phyloP scores from a whole-genome alignment of 148 eudicot genomes.

The Vaccinium macrocarpon region DNA sequence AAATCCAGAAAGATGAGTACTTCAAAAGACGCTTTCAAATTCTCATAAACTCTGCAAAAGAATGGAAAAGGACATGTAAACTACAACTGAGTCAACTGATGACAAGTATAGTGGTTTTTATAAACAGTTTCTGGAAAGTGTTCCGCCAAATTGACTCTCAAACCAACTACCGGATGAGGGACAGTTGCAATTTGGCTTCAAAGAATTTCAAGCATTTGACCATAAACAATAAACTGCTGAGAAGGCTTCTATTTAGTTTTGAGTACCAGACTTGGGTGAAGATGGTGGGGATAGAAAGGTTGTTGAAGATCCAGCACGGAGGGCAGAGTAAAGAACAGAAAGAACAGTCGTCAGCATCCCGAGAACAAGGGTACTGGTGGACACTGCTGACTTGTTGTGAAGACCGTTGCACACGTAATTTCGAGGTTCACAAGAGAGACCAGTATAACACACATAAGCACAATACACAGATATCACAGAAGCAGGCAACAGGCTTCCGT shows the following conservation, averaged over 20 bases:
- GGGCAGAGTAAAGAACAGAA: slow-evolving; percentile 91
- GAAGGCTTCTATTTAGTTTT: not conserved
- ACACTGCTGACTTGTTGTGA: slow-evolving; percentile 65
- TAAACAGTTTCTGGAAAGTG: not conserved
- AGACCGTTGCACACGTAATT: slow-evolving; percentile 87
- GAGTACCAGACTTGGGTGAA: slow-evolving; percentile 83
- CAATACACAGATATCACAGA: slow-evolving; percentile 93
- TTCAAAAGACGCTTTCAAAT: not conserved
- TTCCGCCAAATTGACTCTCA: not conserved
- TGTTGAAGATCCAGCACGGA: slow-evolving; percentile 96
- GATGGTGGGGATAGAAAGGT: slow-evolving; percentile 96
- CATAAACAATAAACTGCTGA: not conserved
- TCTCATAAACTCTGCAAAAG: not conserved
- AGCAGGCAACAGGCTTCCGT: slow-evolving; percentile 96
- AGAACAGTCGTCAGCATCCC: slow-evolving; percentile 96
- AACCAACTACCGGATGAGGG: not conserved
- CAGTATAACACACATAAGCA: slow-evolving; percentile 92
- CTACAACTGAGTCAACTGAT: not conserved
- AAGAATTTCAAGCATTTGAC: not conserved
- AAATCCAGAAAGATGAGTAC: not conserved
- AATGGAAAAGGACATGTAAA: not conserved
- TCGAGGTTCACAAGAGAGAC: slow-evolving; percentile 85
- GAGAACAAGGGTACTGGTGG: slow-evolving; percentile 73
- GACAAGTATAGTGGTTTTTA: not conserved
- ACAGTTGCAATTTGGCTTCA: not conserved